These are phyloP conservation scores for Solidago caesia DNA, from an alignment of 129 eudicot species.

Conservation along the genomic window DNA sequence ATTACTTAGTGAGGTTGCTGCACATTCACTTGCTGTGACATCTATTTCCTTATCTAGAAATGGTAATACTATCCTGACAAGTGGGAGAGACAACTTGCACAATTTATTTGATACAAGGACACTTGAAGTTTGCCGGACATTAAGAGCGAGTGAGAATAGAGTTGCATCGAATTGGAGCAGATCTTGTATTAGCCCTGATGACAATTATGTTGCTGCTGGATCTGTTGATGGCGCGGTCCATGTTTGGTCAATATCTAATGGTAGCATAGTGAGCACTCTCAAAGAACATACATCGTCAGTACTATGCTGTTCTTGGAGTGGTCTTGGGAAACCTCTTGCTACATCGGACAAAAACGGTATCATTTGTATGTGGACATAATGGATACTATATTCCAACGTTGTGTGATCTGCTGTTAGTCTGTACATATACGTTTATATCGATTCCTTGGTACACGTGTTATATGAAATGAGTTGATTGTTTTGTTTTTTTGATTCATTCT, in stretches of 20 bases:
- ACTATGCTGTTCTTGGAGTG: constrained; percentile 89
- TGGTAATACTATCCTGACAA: constrained; percentile 73
- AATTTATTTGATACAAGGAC: constrained; percentile 77
- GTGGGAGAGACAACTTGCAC: constrained; percentile 93
- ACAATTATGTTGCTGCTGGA: constrained; percentile 87
- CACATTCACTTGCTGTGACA: constrained; percentile 76
- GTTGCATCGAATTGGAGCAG: constrained; percentile 98
- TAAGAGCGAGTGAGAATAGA: constrained; percentile 72
- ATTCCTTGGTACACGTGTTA: constrained; percentile 3
- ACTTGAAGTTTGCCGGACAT: constrained; percentile 70
- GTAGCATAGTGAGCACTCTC: constrained; percentile 64
- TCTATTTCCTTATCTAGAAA: constrained; percentile 78
- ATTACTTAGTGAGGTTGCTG: constrained; percentile 76
- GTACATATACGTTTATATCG: constrained; percentile 21
- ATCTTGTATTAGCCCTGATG: constrained; percentile 92
- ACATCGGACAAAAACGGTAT: constrained; percentile 72
- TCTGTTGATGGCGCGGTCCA: constrained; percentile 82
- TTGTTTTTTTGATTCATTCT: constrained; percentile 18
- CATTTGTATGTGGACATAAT: constrained; percentile 73
- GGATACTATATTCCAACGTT: neutral
- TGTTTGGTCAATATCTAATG: constrained; percentile 71
- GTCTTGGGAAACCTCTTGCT: constrained; percentile 83
- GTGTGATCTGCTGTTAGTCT: constrained; percentile 12
- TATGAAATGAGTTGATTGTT: constrained; percentile 11
- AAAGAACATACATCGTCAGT: constrained; percentile 78